Base-by-base conservation (phyloP, 768 basidiomycete species). In the Sutorius australiensis region DNA sequence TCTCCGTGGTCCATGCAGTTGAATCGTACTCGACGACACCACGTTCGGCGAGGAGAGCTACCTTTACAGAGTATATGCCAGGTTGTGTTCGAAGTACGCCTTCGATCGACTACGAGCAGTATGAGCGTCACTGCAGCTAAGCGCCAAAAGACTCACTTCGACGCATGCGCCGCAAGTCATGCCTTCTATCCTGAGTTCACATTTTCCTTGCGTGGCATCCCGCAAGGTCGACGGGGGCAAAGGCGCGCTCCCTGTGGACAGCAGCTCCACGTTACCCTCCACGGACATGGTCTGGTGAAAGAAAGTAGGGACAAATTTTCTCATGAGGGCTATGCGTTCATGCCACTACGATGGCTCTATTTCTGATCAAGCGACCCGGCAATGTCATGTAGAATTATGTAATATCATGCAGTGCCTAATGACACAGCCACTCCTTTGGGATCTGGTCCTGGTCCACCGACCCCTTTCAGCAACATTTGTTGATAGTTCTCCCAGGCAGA, bases 11-110 rank as follows among this genome's bases (percentile, higher is more conserved):
- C 97, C 97, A 99, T n/a, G 73, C 64, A 0, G 73, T 64, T 1
- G 90, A 83, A 61, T 98, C 93, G 62, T 88, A 99, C 67, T 95
- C 93, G 58, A 99, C 75, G 42, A 92, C 80, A 4, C 86, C 95
- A 13, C 95, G 85, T 69, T 99, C 95, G 12, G 97, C 92, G 24
- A 99, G 80, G n/a, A 99, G 79, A 21, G 95, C 95, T n/a, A 99
- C 94, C 66, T 93, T 92, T 55, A 97, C 73, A 11, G 87, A 89
- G 55, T 84, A 73, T 46, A 99, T 94, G n/a, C 97, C 97, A n/a
- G 83, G 73, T 67, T 95, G 91, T 16, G 75, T 76, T 63, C 85
- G 77, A 19, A 95, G 79, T 76, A 88, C 87, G 37, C 85, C 82
- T 67, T 95, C 93, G 51, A 95, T 94, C 13, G 89, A 82, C 87